phyloP scores from a whole-genome alignment of 805 yeast genomes.

The Hanseniaspora guilliermondii region DNA sequence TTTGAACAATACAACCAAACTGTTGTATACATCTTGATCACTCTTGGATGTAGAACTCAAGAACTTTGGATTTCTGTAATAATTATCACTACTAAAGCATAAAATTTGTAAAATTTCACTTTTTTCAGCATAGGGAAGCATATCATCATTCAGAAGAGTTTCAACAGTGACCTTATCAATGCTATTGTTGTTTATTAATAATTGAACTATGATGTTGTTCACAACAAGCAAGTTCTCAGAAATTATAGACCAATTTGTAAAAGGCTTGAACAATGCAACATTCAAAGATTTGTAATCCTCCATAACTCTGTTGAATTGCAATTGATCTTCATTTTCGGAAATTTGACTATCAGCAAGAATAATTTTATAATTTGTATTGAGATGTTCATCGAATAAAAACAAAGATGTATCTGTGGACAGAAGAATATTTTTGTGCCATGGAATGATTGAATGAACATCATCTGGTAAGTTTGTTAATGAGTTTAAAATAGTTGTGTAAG shows the following conservation, averaged over 20 bases:
- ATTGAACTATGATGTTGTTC: conserved; percentile 18
- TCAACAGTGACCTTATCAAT: background rate
- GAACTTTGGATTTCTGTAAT: conserved; percentile 5
- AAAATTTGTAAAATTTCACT: background rate
- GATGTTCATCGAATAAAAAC: conserved; percentile 68
- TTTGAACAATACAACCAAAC: conserved; percentile 2
- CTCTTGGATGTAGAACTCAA: background rate
- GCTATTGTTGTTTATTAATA: background rate
- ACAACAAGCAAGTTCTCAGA: conserved; percentile 42
- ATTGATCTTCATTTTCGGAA: conserved; percentile 16
- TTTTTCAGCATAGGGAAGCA: background rate
- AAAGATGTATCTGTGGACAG: conserved; percentile 64
- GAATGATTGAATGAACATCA: conserved; percentile 52
- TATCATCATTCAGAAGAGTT: background rate
- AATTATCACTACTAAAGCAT: background rate
- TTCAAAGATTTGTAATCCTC: conserved; percentile 19
- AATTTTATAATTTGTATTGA: conserved; percentile 44
- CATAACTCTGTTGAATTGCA: conserved; percentile 26
- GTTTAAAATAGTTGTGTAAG: conserved; percentile 7
- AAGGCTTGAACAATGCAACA: conserved; percentile 35
- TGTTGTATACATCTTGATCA: background rate
- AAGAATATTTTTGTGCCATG: conserved; percentile 54
- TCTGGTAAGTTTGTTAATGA: conserved; percentile 59
- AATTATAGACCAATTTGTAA: conserved; percentile 37
- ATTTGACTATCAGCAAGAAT: conserved; percentile 42